Evolutionary conservation across 1,284 basidiomycete species (phyloP), one percentile per base, ranked within the genome.

Genomic region (Apiotrichum sp.): DNA sequence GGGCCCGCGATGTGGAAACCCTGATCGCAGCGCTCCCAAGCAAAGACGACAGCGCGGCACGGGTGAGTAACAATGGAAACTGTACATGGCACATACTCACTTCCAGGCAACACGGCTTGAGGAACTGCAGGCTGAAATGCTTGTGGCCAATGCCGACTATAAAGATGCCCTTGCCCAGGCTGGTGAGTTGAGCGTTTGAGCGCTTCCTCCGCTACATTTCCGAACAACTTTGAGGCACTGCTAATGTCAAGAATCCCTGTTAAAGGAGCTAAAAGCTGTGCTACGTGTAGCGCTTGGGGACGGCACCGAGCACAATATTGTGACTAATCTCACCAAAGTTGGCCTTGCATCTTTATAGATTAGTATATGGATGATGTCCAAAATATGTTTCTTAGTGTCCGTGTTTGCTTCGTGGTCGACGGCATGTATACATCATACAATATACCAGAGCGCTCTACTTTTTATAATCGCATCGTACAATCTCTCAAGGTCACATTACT

Each of bases 1-100:
- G 73, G 44, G 68, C 71, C 1, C 74, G 75, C 59, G 72, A 75
- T 56, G 64, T 75, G 29, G 69, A 76, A 52, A 50, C 56, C 10
- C 66, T 76, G 39, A 71, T 74, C 40, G 63, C 61, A 3, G 69
- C 66, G 3, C 53, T 76, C 49, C 75, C 75, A 2, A 66, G 63
- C 36, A 71, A 70, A 45, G 71, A 69, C 39, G 68, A 71, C 50
- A 68, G 65, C 40, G 60, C 52, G 0, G 56, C 50, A 1, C 50
- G 70, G 36, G 73, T 74, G 49, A 61, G 70, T 67, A 11, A 29
- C 32, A 11, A 36, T 11, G 11, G 35, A 6, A 36, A 36, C 35
- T 6, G 7, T 6, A 6, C 8, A 14, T 33, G 13, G 7, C 14
- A 14, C 10, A 14, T 35, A 33, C 34, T 43, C 14, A 47, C 47